These are phyloP conservation scores for Viridothelium virens DNA, from an alignment of 495 filamentous ascomycete species.

Conservation along the genomic window DNA sequence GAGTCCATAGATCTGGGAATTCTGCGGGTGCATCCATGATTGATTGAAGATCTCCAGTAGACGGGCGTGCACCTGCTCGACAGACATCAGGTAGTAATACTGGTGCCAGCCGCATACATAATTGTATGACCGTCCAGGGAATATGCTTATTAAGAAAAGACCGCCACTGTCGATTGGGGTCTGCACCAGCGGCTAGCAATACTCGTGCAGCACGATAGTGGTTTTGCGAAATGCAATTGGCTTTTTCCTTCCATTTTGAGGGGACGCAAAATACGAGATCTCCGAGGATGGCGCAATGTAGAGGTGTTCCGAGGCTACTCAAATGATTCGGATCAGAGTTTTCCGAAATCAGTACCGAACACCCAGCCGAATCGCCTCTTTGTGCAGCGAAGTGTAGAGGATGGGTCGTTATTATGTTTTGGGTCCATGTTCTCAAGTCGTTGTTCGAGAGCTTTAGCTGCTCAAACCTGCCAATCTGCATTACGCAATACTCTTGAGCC, in stretches of 20 bases:
- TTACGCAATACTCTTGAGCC: background rate
- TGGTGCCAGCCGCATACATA: background rate
- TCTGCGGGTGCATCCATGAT: background rate
- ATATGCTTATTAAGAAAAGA: background rate
- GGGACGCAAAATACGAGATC: background rate
- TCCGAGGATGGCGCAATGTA: constrained; percentile 21
- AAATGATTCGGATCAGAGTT: constrained; percentile 18
- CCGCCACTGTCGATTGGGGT: background rate
- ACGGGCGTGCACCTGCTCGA: background rate
- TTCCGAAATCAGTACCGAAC: constrained; percentile 17
- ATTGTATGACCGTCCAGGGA: background rate
- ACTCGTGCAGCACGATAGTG: background rate
- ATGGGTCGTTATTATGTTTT: background rate
- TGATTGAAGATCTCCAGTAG: background rate
- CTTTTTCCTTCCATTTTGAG: too few relatives aligned
- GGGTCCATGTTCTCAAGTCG: background rate
- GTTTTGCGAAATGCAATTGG: background rate
- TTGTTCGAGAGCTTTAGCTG: background rate
- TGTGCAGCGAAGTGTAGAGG: constrained; percentile 26
- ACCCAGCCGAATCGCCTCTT: constrained; percentile 14
- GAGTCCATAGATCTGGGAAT: background rate
- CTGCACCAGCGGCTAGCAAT: background rate
- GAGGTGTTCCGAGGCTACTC: constrained; percentile 22
- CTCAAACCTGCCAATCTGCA: too few relatives aligned
- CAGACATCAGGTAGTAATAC: background rate